Percentiles rank a stretch among this genome's conserved stretches.
These are phyloP conservation scores for Ascochyta clinopodiicola DNA, from an alignment of 2,329 filamentous ascomycete genomes.

Conservation along the genomic window DNA sequence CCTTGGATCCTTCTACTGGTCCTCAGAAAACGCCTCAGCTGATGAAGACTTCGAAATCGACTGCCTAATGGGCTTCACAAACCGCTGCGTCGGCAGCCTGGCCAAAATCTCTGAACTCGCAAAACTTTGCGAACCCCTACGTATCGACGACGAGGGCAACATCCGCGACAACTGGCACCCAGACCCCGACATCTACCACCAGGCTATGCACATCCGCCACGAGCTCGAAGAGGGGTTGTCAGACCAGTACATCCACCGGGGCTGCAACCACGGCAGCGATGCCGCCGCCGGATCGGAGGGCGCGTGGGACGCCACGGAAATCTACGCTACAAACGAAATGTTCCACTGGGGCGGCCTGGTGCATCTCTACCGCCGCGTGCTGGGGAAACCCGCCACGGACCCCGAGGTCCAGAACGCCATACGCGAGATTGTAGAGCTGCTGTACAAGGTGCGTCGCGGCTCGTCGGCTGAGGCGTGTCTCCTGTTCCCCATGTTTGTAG, in stretches of 20 bases:
- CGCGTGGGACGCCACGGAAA: conserved; percentile 66
- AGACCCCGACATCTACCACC: conserved; percentile 57
- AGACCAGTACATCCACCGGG: conserved; percentile 46
- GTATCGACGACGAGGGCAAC: conserved; percentile 62
- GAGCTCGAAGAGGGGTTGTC: conserved; percentile 65
- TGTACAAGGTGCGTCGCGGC: conserved; percentile 68
- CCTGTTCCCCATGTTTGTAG: conserved; percentile 82
- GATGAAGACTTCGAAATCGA: conserved; percentile 74
- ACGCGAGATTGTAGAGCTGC: conserved; percentile 65
- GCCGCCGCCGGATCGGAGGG: conserved; percentile 46
- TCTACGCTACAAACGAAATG: conserved; percentile 75
- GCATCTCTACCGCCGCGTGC: conserved; percentile 75
- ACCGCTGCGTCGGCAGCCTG: conserved; percentile 72
- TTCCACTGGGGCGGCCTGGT: conserved; percentile 82
- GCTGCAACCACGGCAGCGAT: conserved; percentile 52
- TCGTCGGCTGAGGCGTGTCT: conserved; percentile 77
- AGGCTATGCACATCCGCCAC: conserved; percentile 65
- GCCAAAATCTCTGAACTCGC: conserved; percentile 76
- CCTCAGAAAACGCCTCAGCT: conserved; percentile 54
- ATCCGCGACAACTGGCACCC: conserved; percentile 66
- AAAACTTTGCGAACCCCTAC: conserved; percentile 69
- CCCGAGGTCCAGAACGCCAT: conserved; percentile 69
- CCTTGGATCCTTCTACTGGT: conserved; percentile 51
- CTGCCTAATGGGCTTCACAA: conserved; percentile 81
- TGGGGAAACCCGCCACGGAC: conserved; percentile 66